Base-by-base conservation (phyloP, 495 filamentous ascomycete genomes). In the Penicillium herquei region DNA sequence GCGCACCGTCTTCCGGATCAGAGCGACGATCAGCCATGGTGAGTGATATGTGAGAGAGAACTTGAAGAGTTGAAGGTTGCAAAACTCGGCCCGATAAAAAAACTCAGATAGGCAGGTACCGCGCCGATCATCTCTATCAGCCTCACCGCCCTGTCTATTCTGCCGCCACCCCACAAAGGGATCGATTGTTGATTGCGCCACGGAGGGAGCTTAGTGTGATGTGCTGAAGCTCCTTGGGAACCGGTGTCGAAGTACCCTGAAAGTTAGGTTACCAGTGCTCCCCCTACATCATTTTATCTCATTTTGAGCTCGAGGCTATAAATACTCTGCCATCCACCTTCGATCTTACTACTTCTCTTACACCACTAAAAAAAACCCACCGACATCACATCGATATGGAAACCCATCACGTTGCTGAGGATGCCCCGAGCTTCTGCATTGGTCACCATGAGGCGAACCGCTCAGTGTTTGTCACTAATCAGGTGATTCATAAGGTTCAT, bases 361-460 rank as follows among this genome's bases (percentile, higher is more conserved):
- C 50, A 26, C 53, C 32, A 39, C 39, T 49, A 46, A 34, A 31
- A 61, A 47, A 47, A 31, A 39, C 45, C 39, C 45, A 48, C 44
- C 21, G 21, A 26, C 21, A 26, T 26, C 21, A 17, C 34, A 17
- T 64, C 63, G 65, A 50, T 21, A 81, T 81, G 79, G 77, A 77
- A 39, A 65, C 65, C 45, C 66, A 71, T 50, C 65, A 57, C 56
- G 73, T 75, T 50, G 75, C 75, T 3, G 83, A 84, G 31, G 82
- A 84, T 47, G 74, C 81, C 8, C 87, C 88, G 14, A 71, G 71
- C 1, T 92, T 94, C 64, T 92, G 86, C 59, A 80, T 96, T 54
- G 92, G 91, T 41, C 89, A 96, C 50, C 89, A 96, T 81, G 87
- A 96, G 65, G 83, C 81, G 8, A 81, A 80, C 33, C 81, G 90